These are phyloP conservation scores for Hypoxylon sp. DNA, from an alignment of 2,329 filamentous ascomycete species.

Conservation along the genomic window DNA sequence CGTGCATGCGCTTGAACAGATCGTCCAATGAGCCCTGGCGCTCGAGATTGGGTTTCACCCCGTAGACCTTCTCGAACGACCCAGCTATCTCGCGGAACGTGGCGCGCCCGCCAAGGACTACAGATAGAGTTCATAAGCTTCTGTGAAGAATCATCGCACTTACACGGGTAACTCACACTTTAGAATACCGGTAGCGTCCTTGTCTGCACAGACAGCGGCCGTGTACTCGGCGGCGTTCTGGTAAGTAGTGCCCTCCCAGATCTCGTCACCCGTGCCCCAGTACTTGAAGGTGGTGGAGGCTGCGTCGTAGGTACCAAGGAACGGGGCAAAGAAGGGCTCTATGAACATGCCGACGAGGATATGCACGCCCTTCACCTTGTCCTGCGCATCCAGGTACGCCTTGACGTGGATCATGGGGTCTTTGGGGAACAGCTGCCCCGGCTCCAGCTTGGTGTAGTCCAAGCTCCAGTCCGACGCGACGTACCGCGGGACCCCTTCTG, in stretches of 20 bases:
- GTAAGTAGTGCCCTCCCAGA: conserved; percentile 58
- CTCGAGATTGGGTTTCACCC: conserved; percentile 35
- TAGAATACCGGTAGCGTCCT: conserved; percentile 21
- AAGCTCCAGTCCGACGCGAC: conserved; percentile 59
- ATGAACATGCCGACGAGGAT: conserved; percentile 59
- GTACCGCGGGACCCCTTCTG: conserved; percentile 56
- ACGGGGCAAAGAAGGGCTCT: conserved; percentile 53
- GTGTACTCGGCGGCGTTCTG: conserved; percentile 57
- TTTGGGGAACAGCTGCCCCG: conserved; percentile 57
- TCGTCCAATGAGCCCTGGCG: conserved; percentile 33
- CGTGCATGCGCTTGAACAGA: conserved; percentile 35
- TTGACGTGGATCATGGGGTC: conserved; percentile 60
- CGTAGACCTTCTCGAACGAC: conserved; percentile 36
- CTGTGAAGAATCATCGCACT: background rate
- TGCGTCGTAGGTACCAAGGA: conserved; percentile 47
- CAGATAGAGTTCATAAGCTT: background rate
- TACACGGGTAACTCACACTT: conserved; percentile 26
- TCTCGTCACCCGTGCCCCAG: conserved; percentile 58
- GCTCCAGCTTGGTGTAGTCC: conserved; percentile 59
- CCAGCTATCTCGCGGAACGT: conserved; percentile 25
- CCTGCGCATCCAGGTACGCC: conserved; percentile 57
- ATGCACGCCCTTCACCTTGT: conserved; percentile 58
- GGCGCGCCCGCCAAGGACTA: conserved; percentile 30
- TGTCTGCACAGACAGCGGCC: conserved; percentile 49
- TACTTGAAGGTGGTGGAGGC: conserved; percentile 50